Conservation (phyloP, 2,329 filamentous ascomycete species). For the Blumeria graminis region DNA sequence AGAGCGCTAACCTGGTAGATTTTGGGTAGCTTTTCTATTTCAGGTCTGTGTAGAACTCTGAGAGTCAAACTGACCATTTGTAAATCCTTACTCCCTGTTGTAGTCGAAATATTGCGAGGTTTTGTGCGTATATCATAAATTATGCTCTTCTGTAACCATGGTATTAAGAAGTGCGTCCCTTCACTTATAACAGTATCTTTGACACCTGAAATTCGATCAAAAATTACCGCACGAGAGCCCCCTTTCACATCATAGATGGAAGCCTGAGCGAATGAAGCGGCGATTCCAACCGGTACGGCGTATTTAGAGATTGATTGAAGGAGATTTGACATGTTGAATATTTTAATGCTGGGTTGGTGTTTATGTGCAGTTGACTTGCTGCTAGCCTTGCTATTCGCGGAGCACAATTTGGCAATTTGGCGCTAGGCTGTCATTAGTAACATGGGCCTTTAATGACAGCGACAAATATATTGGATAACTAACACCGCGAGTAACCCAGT, state of each 20-base stretch:
- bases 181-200: constrained; percentile 84
- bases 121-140: constrained; percentile 94
- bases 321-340: constrained; percentile 21
- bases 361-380: no score
- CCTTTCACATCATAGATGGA: constrained; percentile 95
- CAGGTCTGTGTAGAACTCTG: constrained; percentile 80
- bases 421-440: no score
- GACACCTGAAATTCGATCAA: constrained; percentile 78
- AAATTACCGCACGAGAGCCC: constrained; percentile 87
- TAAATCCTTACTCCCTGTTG: constrained; percentile 93
- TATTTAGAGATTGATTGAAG: constrained; percentile 39
- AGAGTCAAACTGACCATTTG: constrained; percentile 99
- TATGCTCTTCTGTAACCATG: constrained; percentile 87
- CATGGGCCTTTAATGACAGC: no score
- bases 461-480: not conserved
- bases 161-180: constrained; percentile 87
- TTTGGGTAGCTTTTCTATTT: constrained; percentile 77
- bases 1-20: constrained; percentile 68
- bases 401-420: no score
- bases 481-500: not conserved
- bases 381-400: no score
- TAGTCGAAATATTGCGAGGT: constrained; percentile 91
- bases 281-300: constrained; percentile 51
- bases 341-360: not conserved
- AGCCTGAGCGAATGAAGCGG: constrained; percentile 41